Evolutionary conservation across 2,329 filamentous ascomycete species (phyloP).

Genomic region (Alternaria ethzedia): DNA sequence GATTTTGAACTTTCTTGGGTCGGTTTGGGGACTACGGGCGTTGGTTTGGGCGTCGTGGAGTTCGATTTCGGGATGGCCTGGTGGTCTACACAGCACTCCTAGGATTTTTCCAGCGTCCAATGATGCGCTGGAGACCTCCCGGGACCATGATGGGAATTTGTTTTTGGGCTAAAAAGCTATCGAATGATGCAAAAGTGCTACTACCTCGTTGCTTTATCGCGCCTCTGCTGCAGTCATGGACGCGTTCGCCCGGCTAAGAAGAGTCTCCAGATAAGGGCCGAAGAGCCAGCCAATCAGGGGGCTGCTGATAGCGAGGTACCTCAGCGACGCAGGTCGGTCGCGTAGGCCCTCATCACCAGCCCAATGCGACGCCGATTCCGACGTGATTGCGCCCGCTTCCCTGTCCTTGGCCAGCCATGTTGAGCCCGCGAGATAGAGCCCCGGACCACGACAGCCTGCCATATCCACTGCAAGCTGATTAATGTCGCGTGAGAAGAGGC

Average conservation of each 20-base stretch:
- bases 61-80: background rate
- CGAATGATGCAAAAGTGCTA: background rate
- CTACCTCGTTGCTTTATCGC: background rate
- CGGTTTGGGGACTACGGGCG: background rate
- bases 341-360: constrained; percentile 5
- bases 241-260: background rate
- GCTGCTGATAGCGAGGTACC: constrained; percentile 6
- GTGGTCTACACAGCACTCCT: background rate
- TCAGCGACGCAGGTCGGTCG: background rate
- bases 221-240: constrained; percentile 3
- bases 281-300: constrained; percentile 8
- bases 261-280: constrained; percentile 12
- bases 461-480: constrained; percentile 28
- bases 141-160: background rate
- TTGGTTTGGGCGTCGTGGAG: background rate
- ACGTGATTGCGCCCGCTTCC: constrained; percentile 9
- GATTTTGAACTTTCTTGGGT: background rate
- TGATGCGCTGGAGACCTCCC: background rate
- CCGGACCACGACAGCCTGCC: constrained; percentile 19
- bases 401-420: constrained; percentile 26
- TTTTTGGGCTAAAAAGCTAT: background rate
- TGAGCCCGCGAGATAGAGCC: constrained; percentile 8
- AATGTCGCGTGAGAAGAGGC: constrained; percentile 23
- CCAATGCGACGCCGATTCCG: constrained; percentile 17
- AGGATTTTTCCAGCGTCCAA: background rate